Base-by-base conservation (phyloP, 2,329 filamentous ascomycete species). In the Bertia moriformis region DNA sequence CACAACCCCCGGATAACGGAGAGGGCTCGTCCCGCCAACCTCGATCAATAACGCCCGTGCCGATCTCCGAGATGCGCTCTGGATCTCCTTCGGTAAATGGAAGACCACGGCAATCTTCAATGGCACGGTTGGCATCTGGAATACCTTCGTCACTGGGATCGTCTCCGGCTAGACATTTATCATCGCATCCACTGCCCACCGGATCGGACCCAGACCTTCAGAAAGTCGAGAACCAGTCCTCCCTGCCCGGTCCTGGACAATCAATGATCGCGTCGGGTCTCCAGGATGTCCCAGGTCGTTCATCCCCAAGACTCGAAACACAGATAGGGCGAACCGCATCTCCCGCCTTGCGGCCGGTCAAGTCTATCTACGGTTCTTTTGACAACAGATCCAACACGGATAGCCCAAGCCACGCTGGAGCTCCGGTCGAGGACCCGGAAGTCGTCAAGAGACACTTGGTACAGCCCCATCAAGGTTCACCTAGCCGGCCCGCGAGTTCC, bases 181-280 rank as follows among this genome's bases (percentile, higher is more conserved):
- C 68, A 13, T 63, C 62, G 35, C 61, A 67, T 39, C 54, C 55
- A 43, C 49, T 62, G 46, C 46, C 51, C 49, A 51, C 51, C 47
- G 46, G 52, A n/a, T 49, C 62, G 24, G 66, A 63, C 15, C 61
- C 56, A 39, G 58, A 75, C 41, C 69, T 76, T 29, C 79, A 83
- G 27, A 67, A 93, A 27, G 67, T 79, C 5, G 78, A 73, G 42
- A 69, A 71, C 39, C 73, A 65, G 45, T 71, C 73, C 17, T 80
- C 74, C 38, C 60, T 75, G 4, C 73, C 79, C 4, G 86, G 85
- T 1, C 87, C 86, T 4, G 86, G 86, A 18, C 74, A 87, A 38
- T 95, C 89, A 18, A 88, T 87, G 43, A 72, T 96, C 40, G 87
- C 89, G 24, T 83, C 84, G 18, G 89, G 86, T n/a, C 64, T 95